phyloP scores from a whole-genome alignment of 139 green algal genomes.

The Zygnema circumcarinatum region DNA sequence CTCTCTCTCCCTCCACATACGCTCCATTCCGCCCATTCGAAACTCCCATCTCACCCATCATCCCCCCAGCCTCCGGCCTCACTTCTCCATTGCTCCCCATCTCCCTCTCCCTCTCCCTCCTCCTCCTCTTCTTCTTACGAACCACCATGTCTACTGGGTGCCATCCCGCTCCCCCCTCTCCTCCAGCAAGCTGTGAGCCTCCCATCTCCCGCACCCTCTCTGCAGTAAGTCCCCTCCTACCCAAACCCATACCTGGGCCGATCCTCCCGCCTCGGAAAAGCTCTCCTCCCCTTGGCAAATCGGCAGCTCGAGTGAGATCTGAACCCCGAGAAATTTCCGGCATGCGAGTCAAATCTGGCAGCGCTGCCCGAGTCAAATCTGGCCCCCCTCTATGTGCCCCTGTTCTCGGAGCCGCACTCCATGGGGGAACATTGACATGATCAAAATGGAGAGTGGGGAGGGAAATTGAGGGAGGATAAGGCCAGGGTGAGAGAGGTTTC shows the following conservation, averaged over 20 bases:
- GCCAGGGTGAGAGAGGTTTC: neutral
- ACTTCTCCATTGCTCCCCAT: neutral
- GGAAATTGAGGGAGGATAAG: neutral
- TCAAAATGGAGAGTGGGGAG: neutral
- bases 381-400: too few species aligned
- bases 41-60: neutral
- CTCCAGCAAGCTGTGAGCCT: neutral
- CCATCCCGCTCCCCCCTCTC: neutral
- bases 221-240: neutral
- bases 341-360: neutral
- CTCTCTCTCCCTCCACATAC: neutral
- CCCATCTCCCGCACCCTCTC: neutral
- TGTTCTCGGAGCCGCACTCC: too few species aligned
- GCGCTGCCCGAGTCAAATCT: neutral
- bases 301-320: neutral
- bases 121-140: conserved; percentile 23
- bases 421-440: too few species aligned
- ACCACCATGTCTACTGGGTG: neutral
- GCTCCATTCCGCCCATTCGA: too few species aligned
- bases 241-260: neutral
- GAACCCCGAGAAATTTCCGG: neutral
- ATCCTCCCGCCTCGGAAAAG: neutral
- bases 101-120: conserved; percentile 7
- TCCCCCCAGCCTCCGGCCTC: too few species aligned
- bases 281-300: conserved; percentile 6